Conservation (phyloP, 192 early-diverging fungal species). For the Umbelopsis ramanniana region DNA sequence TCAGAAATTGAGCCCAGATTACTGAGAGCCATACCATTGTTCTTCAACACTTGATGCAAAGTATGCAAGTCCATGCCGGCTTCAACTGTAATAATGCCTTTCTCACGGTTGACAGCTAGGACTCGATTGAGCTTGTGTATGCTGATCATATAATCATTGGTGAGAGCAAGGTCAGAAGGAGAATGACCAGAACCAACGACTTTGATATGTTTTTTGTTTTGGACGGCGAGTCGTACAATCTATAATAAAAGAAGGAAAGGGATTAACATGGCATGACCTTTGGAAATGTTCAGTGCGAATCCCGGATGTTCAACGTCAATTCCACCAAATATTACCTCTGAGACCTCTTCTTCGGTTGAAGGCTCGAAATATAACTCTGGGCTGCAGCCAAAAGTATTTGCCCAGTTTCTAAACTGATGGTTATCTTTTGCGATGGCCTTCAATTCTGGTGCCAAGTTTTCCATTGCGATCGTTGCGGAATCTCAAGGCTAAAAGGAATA, state of each 20-base stretch:
- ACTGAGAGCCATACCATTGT: constrained; percentile 66
- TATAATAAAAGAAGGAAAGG: constrained; percentile 25
- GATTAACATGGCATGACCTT: neutral
- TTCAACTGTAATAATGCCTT: constrained; percentile 60
- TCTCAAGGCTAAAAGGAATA: neutral
- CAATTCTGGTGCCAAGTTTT: constrained; percentile 18
- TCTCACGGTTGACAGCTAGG: constrained; percentile 51
- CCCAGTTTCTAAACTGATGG: constrained; percentile 67
- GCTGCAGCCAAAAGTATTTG: constrained; percentile 60
- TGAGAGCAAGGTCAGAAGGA: constrained; percentile 75
- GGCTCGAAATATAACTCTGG: constrained; percentile 66
- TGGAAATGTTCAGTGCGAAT: neutral
- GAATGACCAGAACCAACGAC: constrained; percentile 75
- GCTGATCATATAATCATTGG: constrained; percentile 67
- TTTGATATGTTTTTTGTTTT: constrained; percentile 56
- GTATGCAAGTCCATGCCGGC: constrained; percentile 68
- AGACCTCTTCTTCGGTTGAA: constrained; percentile 60
- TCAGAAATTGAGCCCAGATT: constrained; percentile 77
- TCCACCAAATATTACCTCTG: constrained; percentile 45
- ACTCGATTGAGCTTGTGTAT: constrained; percentile 66
- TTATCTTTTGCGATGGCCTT: constrained; percentile 29
- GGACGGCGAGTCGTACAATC: constrained; percentile 50
- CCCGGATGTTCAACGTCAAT: no score
- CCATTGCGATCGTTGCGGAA: neutral
- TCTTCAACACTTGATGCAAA: constrained; percentile 58